Conservation (phyloP, 2,329 filamentous ascomycete genomes). For the Claviceps humidiphila region DNA sequence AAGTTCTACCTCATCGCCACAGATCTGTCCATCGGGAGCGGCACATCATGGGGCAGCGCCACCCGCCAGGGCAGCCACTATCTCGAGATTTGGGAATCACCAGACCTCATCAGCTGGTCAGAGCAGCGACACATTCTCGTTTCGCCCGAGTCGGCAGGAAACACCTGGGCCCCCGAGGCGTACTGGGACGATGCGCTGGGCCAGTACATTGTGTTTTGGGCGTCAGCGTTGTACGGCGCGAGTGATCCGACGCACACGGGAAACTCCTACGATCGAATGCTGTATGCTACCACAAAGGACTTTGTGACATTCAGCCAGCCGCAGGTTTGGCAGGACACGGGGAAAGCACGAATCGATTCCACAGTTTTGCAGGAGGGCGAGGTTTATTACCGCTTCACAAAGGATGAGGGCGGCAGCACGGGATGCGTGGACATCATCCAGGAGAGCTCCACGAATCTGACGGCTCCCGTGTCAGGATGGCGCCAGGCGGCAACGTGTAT, state of each 20-base stretch:
- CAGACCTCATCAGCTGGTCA: background rate
- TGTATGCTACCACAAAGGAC: background rate
- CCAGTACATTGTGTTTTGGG: slow-evolving; percentile 2
- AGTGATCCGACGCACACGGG: background rate
- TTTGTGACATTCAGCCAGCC: background rate
- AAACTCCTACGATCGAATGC: background rate
- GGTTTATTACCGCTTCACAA: slow-evolving; percentile 1
- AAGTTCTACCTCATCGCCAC: slow-evolving; percentile 2
- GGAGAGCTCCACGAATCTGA: background rate
- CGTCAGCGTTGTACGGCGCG: background rate
- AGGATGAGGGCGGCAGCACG: background rate
- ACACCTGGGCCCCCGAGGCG: background rate
- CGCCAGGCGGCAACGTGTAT: background rate
- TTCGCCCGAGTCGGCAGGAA: background rate
- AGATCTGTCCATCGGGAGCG: slow-evolving; percentile 1
- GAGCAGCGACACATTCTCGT: background rate
- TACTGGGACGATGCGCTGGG: background rate
- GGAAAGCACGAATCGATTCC: background rate
- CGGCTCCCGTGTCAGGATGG: background rate
- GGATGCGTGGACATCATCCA: background rate
- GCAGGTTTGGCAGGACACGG: background rate
- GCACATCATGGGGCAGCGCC: background rate
- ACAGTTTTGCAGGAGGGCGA: background rate
- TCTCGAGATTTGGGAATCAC: slow-evolving; percentile 1
- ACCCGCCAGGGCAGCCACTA: background rate